These are phyloP conservation scores for Rhizopus sp. DNA, from an alignment of 371 early-diverging fungal species.

Conservation along the genomic window DNA sequence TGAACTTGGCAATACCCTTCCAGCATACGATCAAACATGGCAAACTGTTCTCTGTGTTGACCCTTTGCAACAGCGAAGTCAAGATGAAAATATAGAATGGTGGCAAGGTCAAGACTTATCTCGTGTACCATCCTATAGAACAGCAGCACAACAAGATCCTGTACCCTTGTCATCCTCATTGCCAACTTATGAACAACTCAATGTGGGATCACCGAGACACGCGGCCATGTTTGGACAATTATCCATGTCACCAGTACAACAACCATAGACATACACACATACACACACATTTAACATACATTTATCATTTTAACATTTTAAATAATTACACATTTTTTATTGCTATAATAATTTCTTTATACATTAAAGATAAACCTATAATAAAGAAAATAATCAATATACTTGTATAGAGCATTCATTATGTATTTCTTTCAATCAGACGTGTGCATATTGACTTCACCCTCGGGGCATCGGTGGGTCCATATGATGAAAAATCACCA, in stretches of 20 bases:
- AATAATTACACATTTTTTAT: too few species aligned
- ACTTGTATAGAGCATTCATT: neutral
- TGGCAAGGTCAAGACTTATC: conserved; percentile 45
- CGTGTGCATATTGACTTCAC: conserved; percentile 24
- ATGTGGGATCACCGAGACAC: conserved; percentile 16
- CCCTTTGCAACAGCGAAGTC: neutral
- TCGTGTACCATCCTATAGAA: conserved; percentile 46
- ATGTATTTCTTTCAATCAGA: conserved; percentile 13
- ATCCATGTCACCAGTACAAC: conserved; percentile 9
- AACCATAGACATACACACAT: neutral
- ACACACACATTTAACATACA: too few species aligned
- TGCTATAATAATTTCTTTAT: too few species aligned
- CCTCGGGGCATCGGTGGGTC: conserved; percentile 23
- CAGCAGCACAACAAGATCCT: conserved; percentile 36
- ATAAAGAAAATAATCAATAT: neutral
- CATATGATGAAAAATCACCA: conserved; percentile 11
- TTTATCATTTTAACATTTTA: too few species aligned
- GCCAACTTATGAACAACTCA: conserved; percentile 40
- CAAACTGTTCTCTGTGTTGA: conserved; percentile 28
- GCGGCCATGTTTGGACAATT: conserved; percentile 19
- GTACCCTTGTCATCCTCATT: conserved; percentile 39
- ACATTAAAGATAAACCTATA: neutral
- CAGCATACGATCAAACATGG: conserved; percentile 43
- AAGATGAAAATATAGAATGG: conserved; percentile 19
- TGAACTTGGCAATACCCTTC: conserved; percentile 31